Percentiles rank a stretch among this genome's conserved stretches.
These are phyloP conservation scores for Nothomitra cinnamomea DNA, from an alignment of 2,329 filamentous ascomycete species.

Conservation along the genomic window DNA sequence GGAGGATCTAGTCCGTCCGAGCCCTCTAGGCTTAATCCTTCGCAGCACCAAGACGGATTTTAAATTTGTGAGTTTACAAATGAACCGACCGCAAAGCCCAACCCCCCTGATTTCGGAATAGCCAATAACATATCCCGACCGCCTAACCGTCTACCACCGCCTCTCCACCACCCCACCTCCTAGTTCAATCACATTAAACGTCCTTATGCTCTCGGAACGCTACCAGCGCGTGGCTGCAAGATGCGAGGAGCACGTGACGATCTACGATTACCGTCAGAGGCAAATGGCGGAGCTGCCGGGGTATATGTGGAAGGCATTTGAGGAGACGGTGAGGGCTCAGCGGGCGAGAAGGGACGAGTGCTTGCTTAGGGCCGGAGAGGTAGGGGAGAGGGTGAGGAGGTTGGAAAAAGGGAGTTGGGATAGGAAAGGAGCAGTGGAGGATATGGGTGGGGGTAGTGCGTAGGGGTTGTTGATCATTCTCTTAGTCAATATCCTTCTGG, in stretches of 20 bases:
- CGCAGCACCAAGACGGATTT: constrained; percentile 67
- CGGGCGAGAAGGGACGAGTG: constrained; percentile 36
- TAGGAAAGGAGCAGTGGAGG: constrained; percentile 51
- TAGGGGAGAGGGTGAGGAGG: constrained; percentile 39
- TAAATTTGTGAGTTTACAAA: constrained; percentile 54
- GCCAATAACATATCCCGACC: constrained; percentile 74
- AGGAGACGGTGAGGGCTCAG: constrained; percentile 42
- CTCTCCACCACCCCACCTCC: constrained; percentile 35
- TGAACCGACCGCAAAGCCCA: constrained; percentile 2
- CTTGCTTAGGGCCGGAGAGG: constrained; percentile 34
- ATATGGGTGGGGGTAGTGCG: constrained; percentile 30
- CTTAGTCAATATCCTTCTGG: neutral
- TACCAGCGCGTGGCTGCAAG: constrained; percentile 57
- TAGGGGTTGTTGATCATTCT: neutral
- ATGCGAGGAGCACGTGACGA: constrained; percentile 59
- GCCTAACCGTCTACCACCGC: constrained; percentile 66
- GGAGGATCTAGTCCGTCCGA: constrained; percentile 50
- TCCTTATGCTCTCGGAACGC: constrained; percentile 55
- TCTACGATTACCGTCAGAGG: constrained; percentile 53
- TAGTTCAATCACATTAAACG: constrained; percentile 35
- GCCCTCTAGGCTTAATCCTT: constrained; percentile 56
- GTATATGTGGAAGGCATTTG: constrained; percentile 46
- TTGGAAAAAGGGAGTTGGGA: constrained; percentile 66
- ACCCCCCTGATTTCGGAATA: constrained; percentile 18
- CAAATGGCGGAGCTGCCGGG: constrained; percentile 39